Conservation (phyloP, 2,329 filamentous ascomycete genomes). For the Zopfia rhizophila region DNA sequence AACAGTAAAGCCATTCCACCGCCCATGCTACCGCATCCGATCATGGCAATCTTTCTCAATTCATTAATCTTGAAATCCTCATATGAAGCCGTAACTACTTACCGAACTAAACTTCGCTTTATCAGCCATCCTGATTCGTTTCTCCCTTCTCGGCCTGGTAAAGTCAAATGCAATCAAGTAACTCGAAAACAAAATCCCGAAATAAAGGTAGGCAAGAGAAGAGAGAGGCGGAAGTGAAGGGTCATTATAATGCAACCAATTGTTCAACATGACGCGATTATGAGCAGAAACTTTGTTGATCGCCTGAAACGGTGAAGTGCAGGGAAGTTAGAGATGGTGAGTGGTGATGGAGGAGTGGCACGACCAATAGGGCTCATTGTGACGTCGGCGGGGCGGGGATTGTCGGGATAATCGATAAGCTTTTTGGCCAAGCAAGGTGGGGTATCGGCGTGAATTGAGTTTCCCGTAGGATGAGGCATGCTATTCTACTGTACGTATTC, state of each 20-base stretch:
- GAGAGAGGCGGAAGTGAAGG: constrained; percentile 44
- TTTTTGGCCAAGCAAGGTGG: too few relatives aligned
- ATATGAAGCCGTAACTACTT: constrained; percentile 19
- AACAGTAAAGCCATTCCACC: constrained; percentile 68
- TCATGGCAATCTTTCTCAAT: constrained; percentile 62
- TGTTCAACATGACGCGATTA: constrained; percentile 39
- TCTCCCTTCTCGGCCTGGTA: constrained; percentile 7
- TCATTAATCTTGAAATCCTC: not conserved
- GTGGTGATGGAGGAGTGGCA: too few relatives aligned
- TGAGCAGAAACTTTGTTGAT: too few relatives aligned
- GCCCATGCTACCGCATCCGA: constrained; percentile 70
- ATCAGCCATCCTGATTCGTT: constrained; percentile 13
- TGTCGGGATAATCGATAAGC: too few relatives aligned
- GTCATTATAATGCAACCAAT: constrained; percentile 40
- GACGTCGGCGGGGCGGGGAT: too few relatives aligned
- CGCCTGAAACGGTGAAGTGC: too few relatives aligned
- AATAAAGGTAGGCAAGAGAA: constrained; percentile 39
- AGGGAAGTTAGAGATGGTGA: too few relatives aligned
- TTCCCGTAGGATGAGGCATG: too few relatives aligned
- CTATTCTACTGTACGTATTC: too few relatives aligned
- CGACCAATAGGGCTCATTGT: too few relatives aligned
- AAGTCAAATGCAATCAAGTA: constrained; percentile 36
- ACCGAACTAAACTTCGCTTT: constrained; percentile 40
- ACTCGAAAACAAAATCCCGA: constrained; percentile 36
- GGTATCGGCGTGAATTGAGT: too few relatives aligned